These are phyloP conservation scores for Tylopilus sp. DNA, from an alignment of 1,284 basidiomycete genomes.

Conservation along the genomic window DNA sequence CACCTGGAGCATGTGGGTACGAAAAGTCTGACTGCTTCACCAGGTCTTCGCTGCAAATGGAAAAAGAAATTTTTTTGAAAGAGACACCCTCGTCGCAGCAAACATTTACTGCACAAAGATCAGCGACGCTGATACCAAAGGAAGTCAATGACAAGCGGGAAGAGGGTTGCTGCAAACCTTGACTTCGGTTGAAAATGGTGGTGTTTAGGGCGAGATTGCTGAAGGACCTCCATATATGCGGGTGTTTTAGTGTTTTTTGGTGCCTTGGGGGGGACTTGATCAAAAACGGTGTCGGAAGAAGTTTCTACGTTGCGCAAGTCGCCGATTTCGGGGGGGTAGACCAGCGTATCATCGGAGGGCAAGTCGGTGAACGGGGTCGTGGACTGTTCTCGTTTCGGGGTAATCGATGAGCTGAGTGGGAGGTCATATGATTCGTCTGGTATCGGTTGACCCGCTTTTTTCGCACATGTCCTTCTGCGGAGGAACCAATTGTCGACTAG, in stretches of 20 bases:
- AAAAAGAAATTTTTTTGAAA: background rate
- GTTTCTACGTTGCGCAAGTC: slow-evolving; percentile 12
- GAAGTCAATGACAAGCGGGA: slow-evolving; percentile 14
- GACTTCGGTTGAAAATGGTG: background rate
- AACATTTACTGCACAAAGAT: background rate
- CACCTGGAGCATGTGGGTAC: slow-evolving; percentile 24
- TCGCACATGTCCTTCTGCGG: slow-evolving; percentile 27
- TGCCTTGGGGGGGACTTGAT: slow-evolving; percentile 6
- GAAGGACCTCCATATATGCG: slow-evolving; percentile 19
- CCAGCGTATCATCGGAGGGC: slow-evolving; percentile 29
- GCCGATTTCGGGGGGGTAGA: slow-evolving; percentile 8
- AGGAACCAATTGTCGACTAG: slow-evolving; percentile 28
- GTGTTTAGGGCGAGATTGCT: background rate
- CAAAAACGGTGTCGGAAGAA: slow-evolving; percentile 29
- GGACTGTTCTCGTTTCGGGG: slow-evolving; percentile 14
- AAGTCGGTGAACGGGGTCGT: slow-evolving; percentile 2
- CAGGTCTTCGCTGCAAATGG: slow-evolving; percentile 21
- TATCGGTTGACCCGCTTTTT: slow-evolving; percentile 22
- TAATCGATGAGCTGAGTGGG: slow-evolving; percentile 5
- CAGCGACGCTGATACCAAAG: slow-evolving; percentile 9
- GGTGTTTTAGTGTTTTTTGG: background rate
- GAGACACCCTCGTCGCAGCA: background rate
- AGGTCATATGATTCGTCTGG: slow-evolving; percentile 25
- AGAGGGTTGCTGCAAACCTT: slow-evolving; percentile 20
- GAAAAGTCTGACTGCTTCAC: slow-evolving; percentile 11